Base-by-base conservation (phyloP, 2,329 filamentous ascomycete species). In the Claviceps africana region DNA sequence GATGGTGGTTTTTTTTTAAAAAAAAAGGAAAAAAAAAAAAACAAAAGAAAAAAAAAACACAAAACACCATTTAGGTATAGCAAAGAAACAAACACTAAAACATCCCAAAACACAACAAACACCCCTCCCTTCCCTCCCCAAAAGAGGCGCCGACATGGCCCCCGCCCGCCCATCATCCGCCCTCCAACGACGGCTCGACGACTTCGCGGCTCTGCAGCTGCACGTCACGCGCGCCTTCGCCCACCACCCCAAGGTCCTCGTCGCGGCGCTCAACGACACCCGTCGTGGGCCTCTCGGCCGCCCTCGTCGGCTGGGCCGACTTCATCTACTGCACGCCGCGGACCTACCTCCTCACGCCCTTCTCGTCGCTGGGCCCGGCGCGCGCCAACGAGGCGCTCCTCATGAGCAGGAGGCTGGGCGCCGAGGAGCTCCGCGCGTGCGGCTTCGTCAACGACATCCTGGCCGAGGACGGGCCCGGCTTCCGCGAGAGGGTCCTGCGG, bases 341-440 rank as follows among this genome's bases (percentile, higher is more conserved):
- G 59, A 73, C 89, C 31, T 98, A 88, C 70, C 74, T 97, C 28
- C 81, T 97, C 28, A 95, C 90, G 1, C 93, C 93, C 4, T 97
- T 97, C 70, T 85, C 83, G 4, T 91, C 86, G 1, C 77, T 97
- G 1, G 91, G 93, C 1, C 79, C 88, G 49, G 73, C 79, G 54
- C 86, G 87, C 64, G 90, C 89, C 10, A 95, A 94, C 63, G 93
- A 97, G 74, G 91, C 93, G 13, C 76, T 97, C 13, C 82, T 98
- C 58, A 93, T 95, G 85, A 89, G 85, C 61, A 86, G 85, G 67
- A 77, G 82, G 45, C 86, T 97, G 59, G 66, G 74, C 0, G 79
- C 79, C 31, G 79, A 83, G 25, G 88, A 95, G 63, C 74, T 97
- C 31, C 73, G 90, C 56, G 71, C 76, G 9, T 77, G 79, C 2